phyloP scores from a whole-genome alignment of 768 basidiomycete genomes.

The Clathrus columnatus region DNA sequence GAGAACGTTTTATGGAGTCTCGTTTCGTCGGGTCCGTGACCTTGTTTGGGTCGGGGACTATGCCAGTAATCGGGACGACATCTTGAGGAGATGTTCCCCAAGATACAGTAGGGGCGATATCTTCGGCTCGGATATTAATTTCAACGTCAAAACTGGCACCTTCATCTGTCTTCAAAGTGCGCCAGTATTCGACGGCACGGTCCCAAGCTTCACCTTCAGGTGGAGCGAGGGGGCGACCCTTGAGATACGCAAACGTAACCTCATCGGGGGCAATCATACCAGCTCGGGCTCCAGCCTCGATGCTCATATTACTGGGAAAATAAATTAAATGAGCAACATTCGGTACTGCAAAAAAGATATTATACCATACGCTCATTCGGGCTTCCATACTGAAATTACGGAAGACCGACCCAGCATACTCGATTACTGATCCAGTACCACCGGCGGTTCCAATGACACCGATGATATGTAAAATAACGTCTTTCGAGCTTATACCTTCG shows the following conservation, averaged over 20 bases:
- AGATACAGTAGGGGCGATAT: slow-evolving; percentile 84
- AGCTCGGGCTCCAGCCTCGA: slow-evolving; percentile 87
- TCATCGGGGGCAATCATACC: slow-evolving; percentile 92
- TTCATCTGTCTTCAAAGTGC: slow-evolving; percentile 66
- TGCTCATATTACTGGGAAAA: slow-evolving; percentile 77
- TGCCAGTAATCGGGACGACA: slow-evolving; percentile 72
- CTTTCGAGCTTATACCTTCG: slow-evolving; percentile 82
- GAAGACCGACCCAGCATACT: slow-evolving; percentile 86
- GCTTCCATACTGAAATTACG: slow-evolving; percentile 83
- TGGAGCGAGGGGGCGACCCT: slow-evolving; percentile 71
- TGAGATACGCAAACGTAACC: slow-evolving; percentile 76
- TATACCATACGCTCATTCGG: slow-evolving; percentile 57
- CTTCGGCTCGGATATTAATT: slow-evolving; percentile 69
- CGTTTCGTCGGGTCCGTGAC: slow-evolving; percentile 59
- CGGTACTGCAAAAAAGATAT: neutral
- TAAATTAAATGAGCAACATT: neutral
- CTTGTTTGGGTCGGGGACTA: slow-evolving; percentile 65
- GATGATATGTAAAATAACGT: slow-evolving; percentile 86
- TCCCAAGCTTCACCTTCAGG: slow-evolving; percentile 77
- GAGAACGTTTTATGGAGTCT: slow-evolving; percentile 61
- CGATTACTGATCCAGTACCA: slow-evolving; percentile 85
- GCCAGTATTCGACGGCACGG: slow-evolving; percentile 78
- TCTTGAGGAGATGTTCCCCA: slow-evolving; percentile 95
- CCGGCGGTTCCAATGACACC: slow-evolving; percentile 90
- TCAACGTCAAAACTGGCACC: slow-evolving; percentile 81